phyloP scores from a whole-genome alignment of 108 stramenopile genomes.

The Parietichytrium sp. region DNA sequence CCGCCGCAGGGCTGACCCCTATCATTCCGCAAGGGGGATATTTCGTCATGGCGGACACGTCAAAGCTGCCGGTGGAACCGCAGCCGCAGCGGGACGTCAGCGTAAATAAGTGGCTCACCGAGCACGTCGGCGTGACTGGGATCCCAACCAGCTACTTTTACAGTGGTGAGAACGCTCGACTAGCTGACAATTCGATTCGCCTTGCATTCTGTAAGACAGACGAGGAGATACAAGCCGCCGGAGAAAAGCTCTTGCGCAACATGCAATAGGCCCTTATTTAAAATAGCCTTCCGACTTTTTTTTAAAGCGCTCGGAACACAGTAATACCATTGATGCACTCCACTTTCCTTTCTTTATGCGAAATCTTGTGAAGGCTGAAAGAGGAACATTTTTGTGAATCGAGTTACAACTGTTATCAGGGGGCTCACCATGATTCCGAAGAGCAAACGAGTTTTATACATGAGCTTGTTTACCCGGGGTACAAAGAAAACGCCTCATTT shows the following conservation, averaged over 20 bases:
- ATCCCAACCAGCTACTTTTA: slow-evolving; percentile 94
- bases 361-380: too few species aligned
- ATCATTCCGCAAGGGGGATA: slow-evolving; percentile 81
- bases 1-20: slow-evolving; percentile 69
- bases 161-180: slow-evolving; percentile 62
- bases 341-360: too few species aligned
- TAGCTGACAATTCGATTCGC: slow-evolving; percentile 78
- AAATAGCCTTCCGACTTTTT: too few species aligned
- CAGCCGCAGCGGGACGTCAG: slow-evolving; percentile 46
- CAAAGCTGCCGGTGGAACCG: slow-evolving; percentile 56
- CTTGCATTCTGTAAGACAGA: slow-evolving; percentile 96
- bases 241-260: neutral
- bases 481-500: too few species aligned
- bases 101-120: slow-evolving; percentile 79
- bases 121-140: slow-evolving; percentile 79
- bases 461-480: too few species aligned
- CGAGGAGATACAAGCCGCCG: slow-evolving; percentile 78
- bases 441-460: too few species aligned
- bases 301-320: too few species aligned
- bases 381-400: too few species aligned
- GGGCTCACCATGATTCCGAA: too few species aligned
- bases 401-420: too few species aligned
- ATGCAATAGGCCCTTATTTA: too few species aligned
- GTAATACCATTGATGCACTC: too few species aligned
- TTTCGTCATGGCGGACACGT: slow-evolving; percentile 88